Base-by-base conservation (phyloP, 2,329 filamentous ascomycete genomes). In the Ophiostoma tasmaniense region DNA sequence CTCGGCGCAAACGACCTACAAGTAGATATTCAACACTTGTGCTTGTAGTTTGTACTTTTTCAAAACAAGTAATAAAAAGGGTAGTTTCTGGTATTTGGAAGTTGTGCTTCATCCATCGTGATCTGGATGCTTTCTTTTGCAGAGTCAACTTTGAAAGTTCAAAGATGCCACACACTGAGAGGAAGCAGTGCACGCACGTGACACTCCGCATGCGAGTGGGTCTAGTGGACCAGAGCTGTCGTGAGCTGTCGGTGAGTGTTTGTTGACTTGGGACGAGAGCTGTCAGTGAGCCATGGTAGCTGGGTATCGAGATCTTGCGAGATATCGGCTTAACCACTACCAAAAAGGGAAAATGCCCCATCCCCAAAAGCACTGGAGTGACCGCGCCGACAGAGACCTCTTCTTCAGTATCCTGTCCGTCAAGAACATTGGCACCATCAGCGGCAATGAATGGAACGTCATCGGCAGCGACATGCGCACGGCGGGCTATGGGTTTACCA, bases 361-460 rank as follows among this genome's bases (percentile, higher is more conserved):
- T 20, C 22, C 45, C 22, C 20, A 37, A 77, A 87, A 86, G 78
- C 85, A 85, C 75, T 87, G 84, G 85, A 85, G 83, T 74, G 85
- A 87, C 73, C 81, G 84, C 70, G 85, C 85, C 71, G 85, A 88
- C 73, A 86, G 85, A 75, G 85, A 88, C 75, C 79, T 88, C 64
- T 87, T 87, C 79, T 87, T 87, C 74, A 86, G 85, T 67, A 87
- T 88, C 70, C 77, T 87, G 52, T 85, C 83, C 3, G 83, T 87
- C 66, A 88, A 88, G 78, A 85, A 87, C 75, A 86, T 88, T 73
- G 85, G 85, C 72, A 81, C 87, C 75, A 87, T 88, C 76, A 87
- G 84, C 76, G 85, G 84, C 70, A 78, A 80, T 20, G 85, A 88
- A 85, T 88, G 85, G 85, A 83, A 81, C 35, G 85, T 81, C 52